Evolutionary conservation across 345 rosid species (phyloP).

Genomic region (Syzygium jambos): DNA sequence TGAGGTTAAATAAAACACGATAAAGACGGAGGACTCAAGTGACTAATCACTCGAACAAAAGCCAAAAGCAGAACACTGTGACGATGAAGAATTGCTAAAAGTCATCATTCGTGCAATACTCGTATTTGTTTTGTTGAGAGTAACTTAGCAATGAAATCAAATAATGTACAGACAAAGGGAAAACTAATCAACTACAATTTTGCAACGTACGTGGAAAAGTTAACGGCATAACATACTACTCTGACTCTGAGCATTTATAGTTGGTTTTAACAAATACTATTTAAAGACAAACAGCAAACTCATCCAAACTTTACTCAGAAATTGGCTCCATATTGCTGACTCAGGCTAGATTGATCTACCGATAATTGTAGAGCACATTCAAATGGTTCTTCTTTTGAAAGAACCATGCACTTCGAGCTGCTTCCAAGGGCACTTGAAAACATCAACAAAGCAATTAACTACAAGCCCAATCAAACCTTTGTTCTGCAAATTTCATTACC

Average conservation of each 20-base stretch:
- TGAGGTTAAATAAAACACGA: background rate
- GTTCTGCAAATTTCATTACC: background rate
- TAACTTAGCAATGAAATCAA: background rate
- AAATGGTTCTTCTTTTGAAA: background rate
- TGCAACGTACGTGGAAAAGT: background rate
- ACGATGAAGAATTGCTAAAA: background rate
- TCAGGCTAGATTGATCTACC: background rate
- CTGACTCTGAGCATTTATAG: background rate
- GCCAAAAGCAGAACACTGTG: background rate
- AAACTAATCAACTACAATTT: background rate
- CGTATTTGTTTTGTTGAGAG: background rate
- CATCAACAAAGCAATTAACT: background rate
- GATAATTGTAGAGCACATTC: background rate
- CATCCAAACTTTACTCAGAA: background rate
- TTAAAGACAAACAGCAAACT: background rate
- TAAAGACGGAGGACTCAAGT: background rate
- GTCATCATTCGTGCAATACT: background rate
- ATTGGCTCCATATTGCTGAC: background rate
- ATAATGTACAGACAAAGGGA: background rate
- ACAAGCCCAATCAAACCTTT: background rate
- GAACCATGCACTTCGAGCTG: background rate
- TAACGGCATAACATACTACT: background rate
- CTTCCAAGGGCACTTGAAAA: background rate
- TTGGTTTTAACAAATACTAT: background rate
- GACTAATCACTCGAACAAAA: background rate